phyloP scores from a whole-genome alignment of 2,329 filamentous ascomycete species.

The Microsporum ferrugineum region DNA sequence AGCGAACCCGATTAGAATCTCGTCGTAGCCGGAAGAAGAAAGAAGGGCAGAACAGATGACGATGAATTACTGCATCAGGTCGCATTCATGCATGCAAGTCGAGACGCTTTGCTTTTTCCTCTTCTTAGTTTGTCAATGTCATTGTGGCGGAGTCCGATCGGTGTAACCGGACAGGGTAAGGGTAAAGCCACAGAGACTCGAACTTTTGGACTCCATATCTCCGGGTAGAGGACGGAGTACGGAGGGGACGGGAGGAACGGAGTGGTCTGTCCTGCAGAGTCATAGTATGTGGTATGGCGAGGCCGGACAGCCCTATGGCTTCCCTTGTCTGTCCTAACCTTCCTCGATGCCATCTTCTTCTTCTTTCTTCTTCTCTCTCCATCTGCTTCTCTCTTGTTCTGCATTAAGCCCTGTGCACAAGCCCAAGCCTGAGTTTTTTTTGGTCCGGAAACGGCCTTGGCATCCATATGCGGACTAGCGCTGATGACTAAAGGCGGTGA shows the following conservation, averaged over 20 bases:
- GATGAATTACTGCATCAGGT: slow-evolving; percentile 1
- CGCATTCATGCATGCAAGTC: background rate
- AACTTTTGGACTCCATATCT: background rate
- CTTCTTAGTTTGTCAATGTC: background rate
- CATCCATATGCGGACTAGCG: background rate
- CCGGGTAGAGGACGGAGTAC: background rate
- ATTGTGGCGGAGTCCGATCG: background rate
- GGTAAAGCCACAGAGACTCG: background rate
- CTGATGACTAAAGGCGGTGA: background rate
- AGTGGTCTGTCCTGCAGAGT: background rate
- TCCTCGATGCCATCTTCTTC: background rate
- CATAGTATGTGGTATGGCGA: background rate
- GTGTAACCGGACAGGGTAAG: background rate
- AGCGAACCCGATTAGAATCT: background rate
- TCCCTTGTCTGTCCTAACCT: background rate
- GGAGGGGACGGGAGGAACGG: background rate
- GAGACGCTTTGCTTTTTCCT: background rate
- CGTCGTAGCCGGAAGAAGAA: slow-evolving; percentile 1
- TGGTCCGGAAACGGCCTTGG: background rate
- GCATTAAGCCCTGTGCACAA: background rate
- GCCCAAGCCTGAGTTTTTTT: background rate
- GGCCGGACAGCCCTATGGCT: background rate
- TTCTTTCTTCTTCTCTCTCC: background rate
- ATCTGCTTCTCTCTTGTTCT: background rate
- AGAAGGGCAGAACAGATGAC: background rate